Base-by-base conservation (phyloP, 805 yeast genomes). In the Geotrichum ghanense region DNA sequence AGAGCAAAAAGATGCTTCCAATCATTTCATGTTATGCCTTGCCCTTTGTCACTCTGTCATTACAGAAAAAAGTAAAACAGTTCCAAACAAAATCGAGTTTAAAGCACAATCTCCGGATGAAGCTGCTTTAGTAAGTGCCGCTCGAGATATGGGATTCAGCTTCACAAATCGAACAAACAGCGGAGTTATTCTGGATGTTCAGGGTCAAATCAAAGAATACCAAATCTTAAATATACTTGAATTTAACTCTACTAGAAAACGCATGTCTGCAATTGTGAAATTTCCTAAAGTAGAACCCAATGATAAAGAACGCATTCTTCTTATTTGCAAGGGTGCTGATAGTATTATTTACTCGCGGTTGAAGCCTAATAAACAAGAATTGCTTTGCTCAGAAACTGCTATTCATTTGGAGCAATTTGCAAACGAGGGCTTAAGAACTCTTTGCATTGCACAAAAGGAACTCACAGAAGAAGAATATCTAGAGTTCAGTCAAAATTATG, bases 31-130 rank as follows among this genome's bases (percentile, higher is more conserved):
- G 76, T 59, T 73, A 23, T 78, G 81, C 0, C 65, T 83, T 42
- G 83, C 89, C 0, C 65, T 83, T 20, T 83, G 92, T 55, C 89
- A 83, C 56, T 76, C 87, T 3, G 92, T 81, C 3, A 75, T 82
- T 34, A 78, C 87, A 10, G 87, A 80, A 48, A 57, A 49, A 6
- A 67, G 66, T 42, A 59, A 58, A 2, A 62, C 58, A 10, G 48
- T 55, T 34, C 54, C 58, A n/a, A 59, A 59, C 6, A 57, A 62
- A 26, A 60, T 78, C 39, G 70, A 70, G 23, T 80, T 76, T 64
- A 81, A 82, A 55, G 89, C 90, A 1, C 89, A 83, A 58, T 81
- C 88, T 6, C 94, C 94, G 0, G 94, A 83, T 65, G 94, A 83
- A 60, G 78, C 81, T 39, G 89, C 92, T 0, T 69, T 83, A 46